Evolutionary conservation across 495 filamentous ascomycete genomes (phyloP).

Genomic region (Penicillium canescens): DNA sequence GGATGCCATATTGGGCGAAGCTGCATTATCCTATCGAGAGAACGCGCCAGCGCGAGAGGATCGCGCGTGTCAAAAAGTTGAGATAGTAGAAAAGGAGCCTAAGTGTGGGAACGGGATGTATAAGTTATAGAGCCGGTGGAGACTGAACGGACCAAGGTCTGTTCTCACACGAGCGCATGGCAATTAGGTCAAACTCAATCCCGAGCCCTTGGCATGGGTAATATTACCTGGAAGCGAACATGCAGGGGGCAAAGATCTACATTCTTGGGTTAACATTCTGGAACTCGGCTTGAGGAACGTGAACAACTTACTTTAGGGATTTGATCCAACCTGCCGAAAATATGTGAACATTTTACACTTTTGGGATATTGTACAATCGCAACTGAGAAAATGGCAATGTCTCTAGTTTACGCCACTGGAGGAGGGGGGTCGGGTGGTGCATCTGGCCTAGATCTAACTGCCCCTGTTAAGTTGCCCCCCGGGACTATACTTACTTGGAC

Average conservation of each 20-base stretch:
- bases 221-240: not conserved
- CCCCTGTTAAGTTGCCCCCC: not conserved
- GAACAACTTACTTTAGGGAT: too few relatives aligned
- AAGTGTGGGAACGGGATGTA: not conserved
- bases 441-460: not conserved
- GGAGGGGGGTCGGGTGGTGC: not conserved
- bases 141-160: not conserved
- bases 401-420: too few relatives aligned
- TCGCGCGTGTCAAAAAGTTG: conserved; percentile 1
- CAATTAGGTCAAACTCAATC: conserved; percentile 8
- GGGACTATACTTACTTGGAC: not conserved
- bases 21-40: conserved; percentile 18
- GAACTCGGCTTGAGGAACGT: too few relatives aligned
- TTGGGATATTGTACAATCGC: too few relatives aligned
- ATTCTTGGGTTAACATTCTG: too few relatives aligned
- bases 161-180: conserved; percentile 15
- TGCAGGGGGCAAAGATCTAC: too few relatives aligned
- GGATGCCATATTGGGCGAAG: conserved; percentile 25
- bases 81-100: not conserved
- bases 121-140: not conserved
- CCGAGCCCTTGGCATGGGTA: conserved; percentile 1
- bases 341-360: too few relatives aligned
- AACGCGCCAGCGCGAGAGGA: conserved; percentile 32
- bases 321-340: too few relatives aligned
- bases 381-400: too few relatives aligned